A percentile compares a stretch with the other conserved stretches of the same genome.
These are phyloP conservation scores for Agroathelia rolfsii DNA, from an alignment of 1,284 basidiomycete species.

Conservation along the genomic window DNA sequence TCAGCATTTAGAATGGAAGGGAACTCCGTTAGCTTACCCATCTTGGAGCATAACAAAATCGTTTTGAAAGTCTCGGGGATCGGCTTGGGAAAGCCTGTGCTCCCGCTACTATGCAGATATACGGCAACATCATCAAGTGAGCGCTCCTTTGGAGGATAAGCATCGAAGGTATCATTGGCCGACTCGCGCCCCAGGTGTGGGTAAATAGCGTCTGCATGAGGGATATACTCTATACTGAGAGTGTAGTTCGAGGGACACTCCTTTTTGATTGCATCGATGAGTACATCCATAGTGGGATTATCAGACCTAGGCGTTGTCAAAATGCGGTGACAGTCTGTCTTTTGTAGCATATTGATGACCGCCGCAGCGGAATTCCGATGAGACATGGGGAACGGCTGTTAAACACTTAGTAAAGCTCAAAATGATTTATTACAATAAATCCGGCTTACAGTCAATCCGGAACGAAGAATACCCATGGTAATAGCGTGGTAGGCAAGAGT, in stretches of 20 bases:
- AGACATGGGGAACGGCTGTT: constrained; percentile 24
- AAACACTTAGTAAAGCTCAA: background rate
- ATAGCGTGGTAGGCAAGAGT: constrained; percentile 23
- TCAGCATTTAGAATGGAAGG: too few species aligned
- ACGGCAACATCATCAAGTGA: constrained; percentile 4
- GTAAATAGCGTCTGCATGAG: constrained; percentile 19
- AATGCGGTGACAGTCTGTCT: constrained; percentile 20
- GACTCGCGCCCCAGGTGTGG: constrained; percentile 21
- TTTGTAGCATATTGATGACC: constrained; percentile 21
- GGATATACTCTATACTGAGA: constrained; percentile 21
- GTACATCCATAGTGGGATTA: constrained; percentile 13
- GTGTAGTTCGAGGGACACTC: constrained; percentile 12
- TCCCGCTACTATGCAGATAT: constrained; percentile 20
- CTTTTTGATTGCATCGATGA: constrained; percentile 17
- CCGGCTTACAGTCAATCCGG: constrained; percentile 23
- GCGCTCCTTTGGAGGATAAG: constrained; percentile 14
- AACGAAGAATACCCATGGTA: constrained; percentile 19
- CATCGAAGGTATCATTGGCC: constrained; percentile 12
- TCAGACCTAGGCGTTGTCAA: constrained; percentile 19
- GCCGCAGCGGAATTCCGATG: constrained; percentile 26
- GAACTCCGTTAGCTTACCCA: too few species aligned
- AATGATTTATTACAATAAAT: too few species aligned
- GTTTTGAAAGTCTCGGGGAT: constrained; percentile 13
- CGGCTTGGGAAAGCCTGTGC: constrained; percentile 20
- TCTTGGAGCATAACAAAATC: too few species aligned